These are phyloP conservation scores for Coemansia sp. DNA, from an alignment of 192 early-diverging fungal genomes.

Conservation along the genomic window DNA sequence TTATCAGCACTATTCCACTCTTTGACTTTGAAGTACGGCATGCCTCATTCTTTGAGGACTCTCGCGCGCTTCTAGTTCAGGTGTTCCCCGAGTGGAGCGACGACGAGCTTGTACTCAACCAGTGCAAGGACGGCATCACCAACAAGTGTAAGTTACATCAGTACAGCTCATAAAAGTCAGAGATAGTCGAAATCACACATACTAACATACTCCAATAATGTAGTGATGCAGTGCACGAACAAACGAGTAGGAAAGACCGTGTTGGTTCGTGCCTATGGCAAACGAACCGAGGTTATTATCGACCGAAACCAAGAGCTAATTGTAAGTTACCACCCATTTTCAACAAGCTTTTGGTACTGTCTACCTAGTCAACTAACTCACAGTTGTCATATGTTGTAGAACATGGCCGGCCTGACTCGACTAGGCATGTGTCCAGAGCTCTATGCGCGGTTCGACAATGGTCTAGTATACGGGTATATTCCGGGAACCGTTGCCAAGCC, in stretches of 20 bases:
- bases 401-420: conserved; percentile 75
- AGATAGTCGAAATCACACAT: background rate
- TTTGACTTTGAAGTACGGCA: conserved; percentile 48
- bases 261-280: conserved; percentile 89
- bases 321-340: conserved; percentile 54
- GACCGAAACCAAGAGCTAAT: conserved; percentile 85
- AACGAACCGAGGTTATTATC: conserved; percentile 85
- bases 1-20: conserved; percentile 46
- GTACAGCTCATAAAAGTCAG: background rate
- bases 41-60: conserved; percentile 67
- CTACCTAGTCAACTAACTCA: background rate
- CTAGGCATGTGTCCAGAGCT: conserved; percentile 76
- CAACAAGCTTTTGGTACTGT: background rate
- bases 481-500: conserved; percentile 72
- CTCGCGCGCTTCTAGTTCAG: conserved; percentile 55
- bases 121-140: conserved; percentile 84
- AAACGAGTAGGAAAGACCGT: conserved; percentile 61
- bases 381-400: conserved; percentile 58
- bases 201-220: conserved; percentile 1
- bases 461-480: conserved; percentile 90
- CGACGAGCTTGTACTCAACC: conserved; percentile 62
- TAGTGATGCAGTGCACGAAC: conserved; percentile 76
- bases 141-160: conserved; percentile 63
- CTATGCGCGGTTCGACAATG: conserved; percentile 89
- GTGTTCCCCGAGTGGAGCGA: conserved; percentile 53